Conservation (phyloP, 306 rosid genomes). For the Dryas drummondii region DNA sequence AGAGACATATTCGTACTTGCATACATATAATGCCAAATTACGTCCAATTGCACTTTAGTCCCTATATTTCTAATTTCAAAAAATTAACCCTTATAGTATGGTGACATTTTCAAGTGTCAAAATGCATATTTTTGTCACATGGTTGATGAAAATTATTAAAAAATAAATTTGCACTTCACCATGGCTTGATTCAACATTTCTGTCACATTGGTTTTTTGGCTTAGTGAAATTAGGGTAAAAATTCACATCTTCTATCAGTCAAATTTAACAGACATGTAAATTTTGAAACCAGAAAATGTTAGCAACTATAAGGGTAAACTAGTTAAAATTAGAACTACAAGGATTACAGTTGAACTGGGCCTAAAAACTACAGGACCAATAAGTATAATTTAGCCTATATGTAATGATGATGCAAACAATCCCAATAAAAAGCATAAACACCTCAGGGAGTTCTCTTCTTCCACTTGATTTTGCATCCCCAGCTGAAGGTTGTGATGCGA, state of each 20-base stretch:
- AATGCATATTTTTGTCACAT: not conserved
- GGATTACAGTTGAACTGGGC: not conserved
- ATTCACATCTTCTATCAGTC: not conserved
- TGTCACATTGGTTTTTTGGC: not conserved
- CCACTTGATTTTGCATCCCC: slow-evolving; percentile 54
- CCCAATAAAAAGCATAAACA: slow-evolving; percentile 30
- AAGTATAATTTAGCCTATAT: not conserved
- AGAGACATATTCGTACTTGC: slow-evolving; percentile 24
- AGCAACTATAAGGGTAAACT: not conserved
- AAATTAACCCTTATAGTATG: not conserved
- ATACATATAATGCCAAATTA: not conserved
- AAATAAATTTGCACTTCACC: not conserved
- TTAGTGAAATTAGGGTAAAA: not conserved
- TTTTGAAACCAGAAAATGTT: not conserved
- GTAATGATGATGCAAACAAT: not conserved
- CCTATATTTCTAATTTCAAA: not conserved
- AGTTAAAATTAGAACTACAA: not conserved
- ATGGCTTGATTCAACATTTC: not conserved
- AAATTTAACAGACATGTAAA: not conserved
- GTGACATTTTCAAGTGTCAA: not conserved
- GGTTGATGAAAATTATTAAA: not conserved
- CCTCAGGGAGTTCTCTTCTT: slow-evolving; percentile 79
- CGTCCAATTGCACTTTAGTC: not conserved
- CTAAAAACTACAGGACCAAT: not conserved
- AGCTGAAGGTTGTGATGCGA: slow-evolving; percentile 47